These are phyloP conservation scores for Globisporangium middletonii DNA, from an alignment of 352 stramenopile species.

Conservation along the genomic window DNA sequence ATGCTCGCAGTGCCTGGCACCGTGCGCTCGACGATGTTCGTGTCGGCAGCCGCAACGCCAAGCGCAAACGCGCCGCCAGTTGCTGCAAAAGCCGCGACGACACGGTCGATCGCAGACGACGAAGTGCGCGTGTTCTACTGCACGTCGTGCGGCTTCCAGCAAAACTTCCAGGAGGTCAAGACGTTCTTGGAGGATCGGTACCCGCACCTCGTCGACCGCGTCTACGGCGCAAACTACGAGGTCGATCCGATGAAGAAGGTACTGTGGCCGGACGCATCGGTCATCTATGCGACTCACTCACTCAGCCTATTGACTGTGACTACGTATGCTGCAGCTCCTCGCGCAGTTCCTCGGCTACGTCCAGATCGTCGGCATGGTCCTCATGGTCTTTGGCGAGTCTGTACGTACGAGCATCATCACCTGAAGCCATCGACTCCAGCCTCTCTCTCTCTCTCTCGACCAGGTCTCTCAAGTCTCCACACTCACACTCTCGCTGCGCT, in stretches of 20 bases:
- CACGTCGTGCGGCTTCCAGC: constrained; percentile 71
- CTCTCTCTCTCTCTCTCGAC: not conserved
- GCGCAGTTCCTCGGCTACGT: constrained; percentile 38
- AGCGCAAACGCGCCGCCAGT: constrained; percentile 16
- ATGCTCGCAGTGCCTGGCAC: constrained; percentile 16
- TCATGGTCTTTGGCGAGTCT: constrained; percentile 61
- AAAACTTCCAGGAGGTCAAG: constrained; percentile 74
- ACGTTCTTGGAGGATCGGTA: constrained; percentile 67
- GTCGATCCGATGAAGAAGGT: constrained; percentile 47
- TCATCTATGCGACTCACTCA: too few relatives aligned
- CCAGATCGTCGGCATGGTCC: constrained; percentile 43
- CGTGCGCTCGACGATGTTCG: constrained; percentile 2
- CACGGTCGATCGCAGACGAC: constrained; percentile 41
- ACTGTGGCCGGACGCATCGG: not conserved
- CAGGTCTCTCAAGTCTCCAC: too few relatives aligned
- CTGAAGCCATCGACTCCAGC: too few relatives aligned
- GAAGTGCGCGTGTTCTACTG: constrained; percentile 61
- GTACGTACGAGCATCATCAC: constrained; percentile 20
- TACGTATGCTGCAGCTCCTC: constrained; percentile 22
- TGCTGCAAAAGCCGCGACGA: constrained; percentile 7
- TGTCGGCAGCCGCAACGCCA: not conserved
- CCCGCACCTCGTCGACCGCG: constrained; percentile 57
- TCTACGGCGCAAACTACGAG: constrained; percentile 58
- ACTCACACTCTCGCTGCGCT: not conserved
- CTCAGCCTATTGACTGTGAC: too few relatives aligned